These are phyloP conservation scores for Aspergillus cristatus DNA, from an alignment of 495 filamentous ascomycete genomes.

Conservation along the genomic window DNA sequence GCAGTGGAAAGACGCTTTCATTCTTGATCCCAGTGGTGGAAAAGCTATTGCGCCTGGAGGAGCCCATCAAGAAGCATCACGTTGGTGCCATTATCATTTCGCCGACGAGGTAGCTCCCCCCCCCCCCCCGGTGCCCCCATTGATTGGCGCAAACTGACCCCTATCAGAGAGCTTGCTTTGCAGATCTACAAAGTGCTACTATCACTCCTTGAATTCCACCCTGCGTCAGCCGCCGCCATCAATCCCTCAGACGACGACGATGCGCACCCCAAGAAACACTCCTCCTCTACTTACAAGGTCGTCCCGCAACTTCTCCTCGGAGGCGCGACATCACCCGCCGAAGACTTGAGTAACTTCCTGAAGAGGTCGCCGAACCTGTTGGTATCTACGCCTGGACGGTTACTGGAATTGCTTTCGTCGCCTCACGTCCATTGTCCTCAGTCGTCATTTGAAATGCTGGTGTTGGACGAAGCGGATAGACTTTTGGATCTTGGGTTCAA, in stretches of 20 bases:
- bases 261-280: slow-evolving; percentile 41
- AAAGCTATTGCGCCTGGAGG: slow-evolving; percentile 63
- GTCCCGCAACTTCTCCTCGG: slow-evolving; percentile 86
- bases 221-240: slow-evolving; percentile 58
- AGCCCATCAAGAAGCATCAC: slow-evolving; percentile 78
- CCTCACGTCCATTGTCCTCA: slow-evolving; percentile 82
- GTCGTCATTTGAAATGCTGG: slow-evolving; percentile 80
- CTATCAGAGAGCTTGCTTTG: slow-evolving; percentile 71
- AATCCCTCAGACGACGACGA: slow-evolving; percentile 45
- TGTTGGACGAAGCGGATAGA: slow-evolving; percentile 91
- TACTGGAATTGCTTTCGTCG: slow-evolving; percentile 83
- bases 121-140: too few species aligned
- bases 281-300: slow-evolving; percentile 46
- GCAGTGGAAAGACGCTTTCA: slow-evolving; percentile 87
- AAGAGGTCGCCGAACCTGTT: slow-evolving; percentile 74
- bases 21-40: slow-evolving; percentile 87
- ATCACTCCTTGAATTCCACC: slow-evolving; percentile 73
- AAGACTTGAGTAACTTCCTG: slow-evolving; percentile 77
- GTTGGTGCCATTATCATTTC: slow-evolving; percentile 85
- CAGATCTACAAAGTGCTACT: slow-evolving; percentile 83
- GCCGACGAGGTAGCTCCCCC: slow-evolving; percentile 56
- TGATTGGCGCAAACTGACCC: too few species aligned
- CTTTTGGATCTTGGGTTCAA: slow-evolving; percentile 94
- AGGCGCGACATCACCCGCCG: slow-evolving; percentile 69
- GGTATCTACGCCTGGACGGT: slow-evolving; percentile 78